phyloP scores from a whole-genome alignment of 2,329 filamentous ascomycete species.

The Ramularia endophylla region DNA sequence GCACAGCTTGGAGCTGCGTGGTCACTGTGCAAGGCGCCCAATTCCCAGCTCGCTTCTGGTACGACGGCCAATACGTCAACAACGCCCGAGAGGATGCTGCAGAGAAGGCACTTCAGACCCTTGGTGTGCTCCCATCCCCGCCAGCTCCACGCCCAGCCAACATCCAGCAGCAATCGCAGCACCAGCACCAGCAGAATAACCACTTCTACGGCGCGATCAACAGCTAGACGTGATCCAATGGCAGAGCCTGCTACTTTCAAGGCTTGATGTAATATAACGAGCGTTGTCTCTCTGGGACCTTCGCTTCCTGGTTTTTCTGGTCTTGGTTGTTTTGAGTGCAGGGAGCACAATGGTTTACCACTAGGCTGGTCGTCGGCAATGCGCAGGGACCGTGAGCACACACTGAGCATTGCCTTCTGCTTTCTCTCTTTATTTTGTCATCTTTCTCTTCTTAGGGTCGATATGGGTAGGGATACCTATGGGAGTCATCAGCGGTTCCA shows the following conservation, averaged over 20 bases:
- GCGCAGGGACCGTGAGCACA: too few relatives aligned
- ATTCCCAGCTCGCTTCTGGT: conserved; percentile 78
- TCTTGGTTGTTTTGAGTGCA: too few relatives aligned
- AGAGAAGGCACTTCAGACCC: conserved; percentile 64
- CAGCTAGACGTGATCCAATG: conserved; percentile 7
- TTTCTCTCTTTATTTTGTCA: too few relatives aligned
- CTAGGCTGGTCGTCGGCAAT: too few relatives aligned
- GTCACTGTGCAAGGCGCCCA: conserved; percentile 64
- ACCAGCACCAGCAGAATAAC: conserved; percentile 1
- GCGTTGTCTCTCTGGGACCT: too few relatives aligned
- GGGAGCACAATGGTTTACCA: too few relatives aligned
- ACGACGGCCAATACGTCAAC: conserved; percentile 80
- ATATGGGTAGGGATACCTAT: too few relatives aligned
- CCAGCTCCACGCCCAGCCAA: conserved; percentile 11
- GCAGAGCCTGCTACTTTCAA: background rate
- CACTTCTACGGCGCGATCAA: conserved; percentile 17
- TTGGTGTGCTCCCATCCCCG: conserved; percentile 34
- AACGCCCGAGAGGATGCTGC: conserved; percentile 91
- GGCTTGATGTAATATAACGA: background rate
- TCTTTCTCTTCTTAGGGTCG: too few relatives aligned
- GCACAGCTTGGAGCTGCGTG: conserved; percentile 82
- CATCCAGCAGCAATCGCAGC: conserved; percentile 21
- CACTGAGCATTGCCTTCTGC: too few relatives aligned
- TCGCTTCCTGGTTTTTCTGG: too few relatives aligned
- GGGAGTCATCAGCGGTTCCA: too few relatives aligned